These are phyloP conservation scores for Septoria petroselini DNA, from an alignment of 2,329 filamentous ascomycete species.

Conservation along the genomic window DNA sequence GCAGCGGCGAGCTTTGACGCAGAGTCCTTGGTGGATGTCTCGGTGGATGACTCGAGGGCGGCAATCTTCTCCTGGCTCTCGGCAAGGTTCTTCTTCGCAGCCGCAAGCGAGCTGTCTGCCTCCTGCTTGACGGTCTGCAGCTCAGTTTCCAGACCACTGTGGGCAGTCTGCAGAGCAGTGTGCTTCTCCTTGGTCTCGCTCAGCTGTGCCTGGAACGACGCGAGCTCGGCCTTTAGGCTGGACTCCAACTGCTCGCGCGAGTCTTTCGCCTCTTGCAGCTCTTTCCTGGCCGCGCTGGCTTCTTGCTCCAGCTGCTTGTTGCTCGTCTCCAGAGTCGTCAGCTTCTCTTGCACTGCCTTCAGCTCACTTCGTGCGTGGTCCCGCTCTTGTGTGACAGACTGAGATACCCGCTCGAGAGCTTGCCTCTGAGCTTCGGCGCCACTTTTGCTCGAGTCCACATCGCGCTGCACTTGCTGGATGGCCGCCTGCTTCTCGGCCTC, in stretches of 20 bases:
- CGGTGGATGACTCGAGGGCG: conserved; percentile 13
- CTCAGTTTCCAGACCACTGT: conserved; percentile 16
- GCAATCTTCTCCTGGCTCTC: conserved; percentile 17
- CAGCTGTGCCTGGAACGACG: conserved; percentile 18
- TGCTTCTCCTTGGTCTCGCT: conserved; percentile 15
- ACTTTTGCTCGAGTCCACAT: conserved; percentile 18
- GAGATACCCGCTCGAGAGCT: conserved; percentile 24
- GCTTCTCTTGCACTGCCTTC: conserved; percentile 17
- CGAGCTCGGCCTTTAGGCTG: conserved; percentile 18
- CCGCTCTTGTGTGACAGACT: conserved; percentile 26
- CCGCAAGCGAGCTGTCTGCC: conserved; percentile 15
- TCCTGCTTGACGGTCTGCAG: conserved; percentile 18
- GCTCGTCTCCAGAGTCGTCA: conserved; percentile 12
- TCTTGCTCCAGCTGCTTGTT: conserved; percentile 19
- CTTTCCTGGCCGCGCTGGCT: conserved; percentile 16
- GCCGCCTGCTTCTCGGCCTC: conserved; percentile 15
- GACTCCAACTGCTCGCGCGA: conserved; percentile 15
- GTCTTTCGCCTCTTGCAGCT: conserved; percentile 18
- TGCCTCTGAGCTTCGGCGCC: conserved; percentile 13
- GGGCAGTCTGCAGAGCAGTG: conserved; percentile 13
- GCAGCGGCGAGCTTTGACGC: conserved; percentile 18
- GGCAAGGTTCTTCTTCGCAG: conserved; percentile 19
- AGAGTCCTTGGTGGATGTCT: conserved; percentile 18
- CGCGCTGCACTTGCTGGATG: conserved; percentile 15
- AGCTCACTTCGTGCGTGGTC: conserved; percentile 27